These are phyloP conservation scores for Metarhizium guizhouense DNA, from an alignment of 2,329 filamentous ascomycete genomes.

Conservation along the genomic window DNA sequence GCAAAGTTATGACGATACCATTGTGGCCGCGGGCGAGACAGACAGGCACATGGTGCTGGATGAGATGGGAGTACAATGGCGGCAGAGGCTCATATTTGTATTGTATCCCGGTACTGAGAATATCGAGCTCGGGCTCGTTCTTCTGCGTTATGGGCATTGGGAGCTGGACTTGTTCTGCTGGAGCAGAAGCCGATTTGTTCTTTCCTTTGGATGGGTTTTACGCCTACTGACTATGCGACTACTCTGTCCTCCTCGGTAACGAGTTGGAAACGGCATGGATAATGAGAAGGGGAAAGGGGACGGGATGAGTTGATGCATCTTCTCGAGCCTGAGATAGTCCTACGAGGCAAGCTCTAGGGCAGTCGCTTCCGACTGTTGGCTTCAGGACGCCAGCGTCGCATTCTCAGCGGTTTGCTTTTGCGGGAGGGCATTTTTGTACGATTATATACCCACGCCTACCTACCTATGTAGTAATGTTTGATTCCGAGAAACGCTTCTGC, in stretches of 20 bases:
- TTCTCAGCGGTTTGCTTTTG: not conserved
- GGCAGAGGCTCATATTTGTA: not conserved
- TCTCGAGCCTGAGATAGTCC: not conserved
- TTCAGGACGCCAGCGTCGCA: not conserved
- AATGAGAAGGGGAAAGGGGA: not conserved
- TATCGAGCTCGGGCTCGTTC: not conserved
- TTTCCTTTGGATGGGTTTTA: not conserved
- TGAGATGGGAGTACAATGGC: not conserved
- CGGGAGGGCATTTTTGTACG: not conserved
- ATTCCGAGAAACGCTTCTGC: not conserved
- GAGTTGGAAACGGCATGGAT: not conserved
- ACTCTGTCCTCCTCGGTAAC: not conserved
- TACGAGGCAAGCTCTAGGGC: not conserved
- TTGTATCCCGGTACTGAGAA: not conserved
- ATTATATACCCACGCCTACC: not conserved
- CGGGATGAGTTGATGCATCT: not conserved
- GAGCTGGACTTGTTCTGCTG: not conserved
- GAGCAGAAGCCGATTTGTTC: not conserved
- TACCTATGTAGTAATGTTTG: not conserved
- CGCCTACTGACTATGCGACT: not conserved
- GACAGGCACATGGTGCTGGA: not conserved
- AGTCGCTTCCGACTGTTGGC: not conserved
- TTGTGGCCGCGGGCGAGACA: not conserved
- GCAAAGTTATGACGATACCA: constrained; percentile 3
- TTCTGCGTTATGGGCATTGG: not conserved